These are phyloP conservation scores for Chlorella sp. DNA, from an alignment of 139 green algal species.

Conservation along the genomic window DNA sequence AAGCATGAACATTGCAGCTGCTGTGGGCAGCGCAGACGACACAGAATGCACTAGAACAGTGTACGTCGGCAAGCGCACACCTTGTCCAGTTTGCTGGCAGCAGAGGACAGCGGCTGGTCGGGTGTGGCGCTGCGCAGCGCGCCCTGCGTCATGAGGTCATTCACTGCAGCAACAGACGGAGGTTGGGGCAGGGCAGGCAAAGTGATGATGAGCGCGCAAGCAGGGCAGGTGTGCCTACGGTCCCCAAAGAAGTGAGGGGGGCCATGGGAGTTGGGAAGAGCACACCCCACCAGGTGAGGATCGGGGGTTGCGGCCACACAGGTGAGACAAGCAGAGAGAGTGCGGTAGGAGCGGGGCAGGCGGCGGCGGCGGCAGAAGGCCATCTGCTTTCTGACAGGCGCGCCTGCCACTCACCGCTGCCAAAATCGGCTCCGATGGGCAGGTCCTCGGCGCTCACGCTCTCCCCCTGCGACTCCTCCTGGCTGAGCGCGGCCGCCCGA, in stretches of 20 bases:
- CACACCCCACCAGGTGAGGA: no score
- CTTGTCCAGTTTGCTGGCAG: conserved; percentile 54
- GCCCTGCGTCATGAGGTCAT: conserved; percentile 42
- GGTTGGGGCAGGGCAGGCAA: not conserved
- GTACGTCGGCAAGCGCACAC: not conserved
- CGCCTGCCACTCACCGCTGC: not conserved
- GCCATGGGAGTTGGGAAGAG: no score
- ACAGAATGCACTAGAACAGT: not conserved
- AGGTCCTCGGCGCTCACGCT: not conserved
- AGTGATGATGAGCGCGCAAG: not conserved
- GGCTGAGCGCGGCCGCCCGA: not conserved
- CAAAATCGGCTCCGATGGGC: not conserved
- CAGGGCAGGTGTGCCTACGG: not conserved
- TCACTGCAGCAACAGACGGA: conserved; percentile 3
- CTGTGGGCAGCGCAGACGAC: not conserved
- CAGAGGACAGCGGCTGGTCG: conserved; percentile 41
- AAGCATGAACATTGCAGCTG: not conserved
- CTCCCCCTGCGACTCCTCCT: not conserved
- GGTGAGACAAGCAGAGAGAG: no score
- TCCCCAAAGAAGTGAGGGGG: no score
- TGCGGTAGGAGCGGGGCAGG: not conserved
- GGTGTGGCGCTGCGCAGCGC: conserved; percentile 37
- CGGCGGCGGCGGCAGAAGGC: not conserved
- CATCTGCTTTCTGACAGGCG: not conserved
- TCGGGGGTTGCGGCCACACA: no score